Base-by-base conservation (phyloP, 257 asterid species). In the Misopates orontium region DNA sequence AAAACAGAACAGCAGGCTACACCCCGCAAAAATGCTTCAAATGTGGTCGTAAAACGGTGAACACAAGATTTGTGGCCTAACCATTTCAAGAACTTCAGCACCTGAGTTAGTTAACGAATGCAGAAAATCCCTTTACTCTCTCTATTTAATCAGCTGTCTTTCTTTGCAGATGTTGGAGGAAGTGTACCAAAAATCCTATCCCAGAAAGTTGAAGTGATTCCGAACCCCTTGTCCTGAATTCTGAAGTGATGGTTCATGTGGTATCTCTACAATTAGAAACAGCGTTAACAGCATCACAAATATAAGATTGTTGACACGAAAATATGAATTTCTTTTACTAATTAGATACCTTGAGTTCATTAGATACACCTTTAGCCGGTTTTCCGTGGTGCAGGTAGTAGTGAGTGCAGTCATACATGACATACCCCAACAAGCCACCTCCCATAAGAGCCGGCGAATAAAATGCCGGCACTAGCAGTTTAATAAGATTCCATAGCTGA, bases 181-280 rank as follows among this genome's bases (percentile, higher is more conserved):
- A 87, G 82, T 10, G 97, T 87, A 51, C 89, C 95, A 25, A 90
- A 87, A n/a, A 87, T 79, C 71, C 67, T 75, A 77, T 90, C 97
- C 96, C 97, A 90, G 66, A 90, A 79, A 24, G 74, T 44, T 42
- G 97, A 84, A 24, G 96, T 87, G 75, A 90, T 85, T 72, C 97
- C 97, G 19, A 80, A 90, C 19, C 97, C 96, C 78, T 82, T 84
- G 79, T 82, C 72, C 67, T 87, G 95, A 73, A 80, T 49, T 50
- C 70, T 81, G 72, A 75, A 90, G 78, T 90, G 97, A 78, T 90
- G 97, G 80, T 79, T 78, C 95, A 90, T 85, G 74, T 90, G 97
- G 70, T 72, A 73, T 74, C 87, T 87, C 96, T 90, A 66, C 63
- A 73, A 17, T 53, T 23, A 19, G 15, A 14, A 59, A 13, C 50